phyloP scores from a whole-genome alignment of 208 protist species.

The Porcisia deanei region DNA sequence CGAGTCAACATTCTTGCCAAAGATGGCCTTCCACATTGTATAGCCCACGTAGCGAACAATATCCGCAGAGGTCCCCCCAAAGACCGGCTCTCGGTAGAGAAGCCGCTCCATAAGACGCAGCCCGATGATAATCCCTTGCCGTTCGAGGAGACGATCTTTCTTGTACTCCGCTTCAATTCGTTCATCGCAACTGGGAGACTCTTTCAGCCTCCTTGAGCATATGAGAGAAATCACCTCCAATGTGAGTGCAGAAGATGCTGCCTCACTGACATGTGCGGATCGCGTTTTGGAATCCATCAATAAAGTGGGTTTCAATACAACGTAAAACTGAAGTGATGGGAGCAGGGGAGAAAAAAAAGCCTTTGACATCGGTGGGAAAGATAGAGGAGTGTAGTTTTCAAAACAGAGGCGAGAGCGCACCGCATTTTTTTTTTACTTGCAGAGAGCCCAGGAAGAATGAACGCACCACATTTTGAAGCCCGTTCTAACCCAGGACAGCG shows the following conservation, averaged over 20 bases:
- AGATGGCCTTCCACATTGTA: conserved; percentile 68
- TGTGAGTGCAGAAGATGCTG: conserved; percentile 47
- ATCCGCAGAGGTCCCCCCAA: conserved; percentile 56
- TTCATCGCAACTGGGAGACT: conserved; percentile 19
- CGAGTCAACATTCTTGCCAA: conserved; percentile 75
- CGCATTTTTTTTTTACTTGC: not conserved
- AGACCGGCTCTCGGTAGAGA: conserved; percentile 66
- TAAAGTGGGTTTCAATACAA: not conserved
- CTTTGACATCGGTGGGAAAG: not conserved
- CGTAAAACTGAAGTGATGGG: not conserved
- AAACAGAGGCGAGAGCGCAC: not conserved
- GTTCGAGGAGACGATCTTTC: conserved; percentile 42
- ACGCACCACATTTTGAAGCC: not conserved
- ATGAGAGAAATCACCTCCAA: conserved; percentile 54
- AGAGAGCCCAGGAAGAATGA: too few species aligned
- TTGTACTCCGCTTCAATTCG: conserved; percentile 25
- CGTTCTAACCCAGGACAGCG: not conserved
- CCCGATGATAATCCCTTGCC: conserved; percentile 64
- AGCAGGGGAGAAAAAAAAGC: not conserved
- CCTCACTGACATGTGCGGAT: conserved; percentile 45
- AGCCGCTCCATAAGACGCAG: conserved; percentile 71
- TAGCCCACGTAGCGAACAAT: conserved; percentile 70
- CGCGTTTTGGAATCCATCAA: conserved; percentile 18
- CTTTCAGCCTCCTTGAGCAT: conserved; percentile 11
- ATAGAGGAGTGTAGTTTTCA: not conserved